Evolutionary conservation across 177 flowering plant genomes (phyloP).

Genomic region (Telopea speciosissima): DNA sequence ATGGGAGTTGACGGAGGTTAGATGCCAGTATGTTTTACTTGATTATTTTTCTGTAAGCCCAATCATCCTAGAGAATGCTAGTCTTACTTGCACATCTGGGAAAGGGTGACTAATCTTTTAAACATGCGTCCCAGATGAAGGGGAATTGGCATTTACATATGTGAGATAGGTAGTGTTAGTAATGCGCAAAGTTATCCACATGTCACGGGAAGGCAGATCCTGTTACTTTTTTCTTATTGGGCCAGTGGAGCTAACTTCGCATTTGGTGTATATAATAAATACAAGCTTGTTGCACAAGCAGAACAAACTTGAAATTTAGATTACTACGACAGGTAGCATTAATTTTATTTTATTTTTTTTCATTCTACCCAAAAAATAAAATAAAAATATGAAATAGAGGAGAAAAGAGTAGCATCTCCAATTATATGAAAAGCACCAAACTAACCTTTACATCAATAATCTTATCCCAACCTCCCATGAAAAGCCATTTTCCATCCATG

Average conservation of each 20-base stretch:
- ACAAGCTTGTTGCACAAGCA: background rate
- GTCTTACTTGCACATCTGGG: background rate
- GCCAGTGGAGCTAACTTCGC: background rate
- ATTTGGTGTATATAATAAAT: background rate
- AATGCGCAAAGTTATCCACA: background rate
- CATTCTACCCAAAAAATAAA: too few species aligned
- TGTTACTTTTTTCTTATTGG: background rate
- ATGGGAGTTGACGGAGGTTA: background rate
- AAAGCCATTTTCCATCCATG: constrained; percentile 59
- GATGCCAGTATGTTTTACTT: background rate
- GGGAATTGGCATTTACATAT: background rate
- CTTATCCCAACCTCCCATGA: constrained; percentile 83
- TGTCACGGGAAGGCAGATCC: background rate
- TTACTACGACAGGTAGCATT: background rate
- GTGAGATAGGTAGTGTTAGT: background rate
- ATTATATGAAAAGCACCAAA: background rate
- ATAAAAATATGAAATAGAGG: too few species aligned
- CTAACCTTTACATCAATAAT: constrained; percentile 59
- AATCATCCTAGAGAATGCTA: background rate
- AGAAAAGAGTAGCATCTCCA: too few species aligned
- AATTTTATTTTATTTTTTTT: too few species aligned
- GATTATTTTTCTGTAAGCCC: background rate
- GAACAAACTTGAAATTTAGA: background rate
- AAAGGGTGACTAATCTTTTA: background rate
- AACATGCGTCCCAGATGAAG: background rate